Percentiles rank a stretch among this genome's conserved stretches.
phyloP scores from a whole-genome alignment of 192 early-diverging fungal species.

The Globomyces pollinis-pini region DNA sequence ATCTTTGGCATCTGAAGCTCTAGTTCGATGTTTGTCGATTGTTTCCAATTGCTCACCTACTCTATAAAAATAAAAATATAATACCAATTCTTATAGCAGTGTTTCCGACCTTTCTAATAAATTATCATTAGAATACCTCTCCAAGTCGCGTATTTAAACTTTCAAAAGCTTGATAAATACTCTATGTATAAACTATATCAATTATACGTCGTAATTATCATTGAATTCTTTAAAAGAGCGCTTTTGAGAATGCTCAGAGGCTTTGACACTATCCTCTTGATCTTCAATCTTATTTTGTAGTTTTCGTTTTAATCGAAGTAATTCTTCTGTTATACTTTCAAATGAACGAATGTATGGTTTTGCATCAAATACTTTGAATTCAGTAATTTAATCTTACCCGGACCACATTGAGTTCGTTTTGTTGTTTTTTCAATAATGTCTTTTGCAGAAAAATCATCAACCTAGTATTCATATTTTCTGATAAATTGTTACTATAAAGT shows the following conservation, averaged over 20 bases:
- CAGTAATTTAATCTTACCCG: background rate
- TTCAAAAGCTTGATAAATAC: slow-evolving; percentile 82
- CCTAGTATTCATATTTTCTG: too few relatives aligned
- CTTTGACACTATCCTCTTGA: slow-evolving; percentile 68
- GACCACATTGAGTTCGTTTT: background rate
- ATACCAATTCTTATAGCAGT: slow-evolving; percentile 89
- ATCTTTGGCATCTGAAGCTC: slow-evolving; percentile 81
- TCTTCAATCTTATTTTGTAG: slow-evolving; percentile 78
- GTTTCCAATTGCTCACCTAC: slow-evolving; percentile 95
- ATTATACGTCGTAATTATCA: slow-evolving; percentile 65
- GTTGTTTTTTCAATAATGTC: background rate
- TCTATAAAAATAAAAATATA: background rate
- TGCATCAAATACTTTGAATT: slow-evolving; percentile 62
- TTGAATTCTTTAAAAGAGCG: slow-evolving; percentile 73
- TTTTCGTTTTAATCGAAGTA: slow-evolving; percentile 64
- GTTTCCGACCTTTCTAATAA: slow-evolving; percentile 92
- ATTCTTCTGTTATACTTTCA: slow-evolving; percentile 76
- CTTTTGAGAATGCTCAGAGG: slow-evolving; percentile 65
- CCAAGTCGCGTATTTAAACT: slow-evolving; percentile 77
- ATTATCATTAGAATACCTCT: too few relatives aligned
- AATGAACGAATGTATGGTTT: slow-evolving; percentile 88
- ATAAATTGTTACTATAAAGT: too few relatives aligned
- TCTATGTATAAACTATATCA: slow-evolving; percentile 40
- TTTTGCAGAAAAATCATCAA: background rate
- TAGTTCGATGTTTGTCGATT: slow-evolving; percentile 82